phyloP scores from a whole-genome alignment of 192 early-diverging fungal species.

The Entomortierella parvispora region DNA sequence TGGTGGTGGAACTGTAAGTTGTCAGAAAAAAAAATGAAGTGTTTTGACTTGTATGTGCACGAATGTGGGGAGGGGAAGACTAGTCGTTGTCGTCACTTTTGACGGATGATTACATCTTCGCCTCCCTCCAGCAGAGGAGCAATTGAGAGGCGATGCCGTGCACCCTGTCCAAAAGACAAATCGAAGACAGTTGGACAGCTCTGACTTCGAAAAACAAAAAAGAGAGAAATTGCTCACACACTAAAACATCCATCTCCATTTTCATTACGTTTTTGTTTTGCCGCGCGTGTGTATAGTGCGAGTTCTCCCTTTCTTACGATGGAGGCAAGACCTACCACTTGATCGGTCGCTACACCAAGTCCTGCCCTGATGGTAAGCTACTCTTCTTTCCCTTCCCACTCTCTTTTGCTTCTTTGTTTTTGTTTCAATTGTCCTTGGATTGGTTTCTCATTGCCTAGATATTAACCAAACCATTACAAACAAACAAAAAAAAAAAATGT shows the following conservation, averaged over 20 bases:
- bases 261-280: neutral
- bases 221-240: neutral
- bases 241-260: neutral
- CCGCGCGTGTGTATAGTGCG: slow-evolving; percentile 53
- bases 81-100: too few relatives aligned
- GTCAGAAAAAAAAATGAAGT: too few relatives aligned
- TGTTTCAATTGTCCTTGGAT: neutral
- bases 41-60: neutral
- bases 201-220: neutral
- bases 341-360: slow-evolving; percentile 45
- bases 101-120: too few relatives aligned
- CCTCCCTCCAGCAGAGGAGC: too few relatives aligned
- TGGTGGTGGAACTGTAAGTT: slow-evolving; percentile 63
- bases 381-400: neutral
- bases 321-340: slow-evolving; percentile 63
- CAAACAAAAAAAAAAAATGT: too few relatives aligned
- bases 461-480: too few relatives aligned
- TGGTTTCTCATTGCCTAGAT: neutral
- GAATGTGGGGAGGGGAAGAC: neutral
- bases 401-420: neutral
- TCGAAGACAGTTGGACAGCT: too few relatives aligned
- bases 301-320: slow-evolving; percentile 76
- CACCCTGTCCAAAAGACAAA: too few relatives aligned
- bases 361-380: slow-evolving; percentile 53
- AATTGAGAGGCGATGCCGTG: too few relatives aligned